These are phyloP conservation scores for Thalassiosira exigua DNA, from an alignment of 352 stramenopile species.

Conservation along the genomic window DNA sequence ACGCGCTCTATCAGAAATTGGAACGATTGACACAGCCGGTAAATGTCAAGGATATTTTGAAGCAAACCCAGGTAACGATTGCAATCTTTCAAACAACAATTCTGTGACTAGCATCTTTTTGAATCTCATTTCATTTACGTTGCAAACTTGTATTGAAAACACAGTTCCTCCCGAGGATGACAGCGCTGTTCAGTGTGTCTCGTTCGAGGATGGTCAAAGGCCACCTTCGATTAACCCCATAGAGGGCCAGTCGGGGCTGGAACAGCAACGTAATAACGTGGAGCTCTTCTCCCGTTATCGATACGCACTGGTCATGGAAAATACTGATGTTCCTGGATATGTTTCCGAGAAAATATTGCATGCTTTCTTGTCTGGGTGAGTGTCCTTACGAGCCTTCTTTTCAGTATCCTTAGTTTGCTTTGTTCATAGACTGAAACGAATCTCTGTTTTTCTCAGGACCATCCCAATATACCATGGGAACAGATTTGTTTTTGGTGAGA, in stretches of 20 bases:
- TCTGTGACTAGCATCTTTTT: too few species aligned
- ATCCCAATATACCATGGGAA: conserved; percentile 75
- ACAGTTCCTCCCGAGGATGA: conserved; percentile 11
- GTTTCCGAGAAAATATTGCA: conserved; percentile 75
- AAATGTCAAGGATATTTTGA: conserved; percentile 64
- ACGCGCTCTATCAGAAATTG: conserved; percentile 49
- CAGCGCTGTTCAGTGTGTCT: conserved; percentile 39
- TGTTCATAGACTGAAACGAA: too few species aligned
- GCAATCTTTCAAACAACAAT: too few species aligned
- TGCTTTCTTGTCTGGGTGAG: conserved; percentile 62
- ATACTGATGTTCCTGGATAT: conserved; percentile 56
- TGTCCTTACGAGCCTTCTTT: not conserved
- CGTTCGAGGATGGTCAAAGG: conserved; percentile 49
- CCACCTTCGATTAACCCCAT: conserved; percentile 47
- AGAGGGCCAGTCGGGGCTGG: conserved; percentile 1
- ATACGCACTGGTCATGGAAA: conserved; percentile 75
- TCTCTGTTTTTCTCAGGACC: not conserved
- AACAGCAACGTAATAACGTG: conserved; percentile 45
- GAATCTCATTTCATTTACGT: too few species aligned
- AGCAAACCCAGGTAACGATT: too few species aligned
- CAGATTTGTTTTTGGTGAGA: conserved; percentile 56
- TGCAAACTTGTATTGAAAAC: too few species aligned
- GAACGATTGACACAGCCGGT: conserved; percentile 51
- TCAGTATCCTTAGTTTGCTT: not conserved
- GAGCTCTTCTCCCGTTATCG: conserved; percentile 56